Conservation (phyloP, 1,284 basidiomycete genomes). For the Cutaneotrichosporon curvatum region DNA sequence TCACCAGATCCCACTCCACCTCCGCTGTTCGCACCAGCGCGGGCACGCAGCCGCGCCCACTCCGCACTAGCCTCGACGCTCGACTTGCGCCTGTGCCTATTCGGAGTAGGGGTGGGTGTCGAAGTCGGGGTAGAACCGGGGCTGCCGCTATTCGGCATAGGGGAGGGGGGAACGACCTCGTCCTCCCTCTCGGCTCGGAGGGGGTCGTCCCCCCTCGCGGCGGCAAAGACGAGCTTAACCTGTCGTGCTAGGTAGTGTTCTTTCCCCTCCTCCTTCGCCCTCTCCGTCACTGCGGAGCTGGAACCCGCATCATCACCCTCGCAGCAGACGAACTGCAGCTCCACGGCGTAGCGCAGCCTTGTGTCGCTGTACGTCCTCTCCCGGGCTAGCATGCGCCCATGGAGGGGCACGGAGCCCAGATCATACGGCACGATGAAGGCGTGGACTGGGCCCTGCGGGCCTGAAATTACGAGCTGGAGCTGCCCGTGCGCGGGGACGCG, state of each 20-base stretch:
- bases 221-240: constrained; percentile 38
- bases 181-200: constrained; percentile 35
- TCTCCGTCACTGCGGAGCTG: no score
- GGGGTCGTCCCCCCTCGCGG: constrained; percentile 19
- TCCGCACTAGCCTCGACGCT: constrained; percentile 3
- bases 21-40: background rate
- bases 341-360: constrained; percentile 46
- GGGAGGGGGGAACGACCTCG: constrained; percentile 30
- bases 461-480: constrained; percentile 51
- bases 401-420: constrained; percentile 39
- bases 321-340: constrained; percentile 45
- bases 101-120: background rate
- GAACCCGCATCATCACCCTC: background rate
- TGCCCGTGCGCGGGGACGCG: constrained; percentile 49
- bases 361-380: constrained; percentile 35
- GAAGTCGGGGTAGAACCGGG: background rate
- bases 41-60: background rate
- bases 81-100: background rate
- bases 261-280: background rate
- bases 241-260: constrained; percentile 38
- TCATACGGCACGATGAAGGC: constrained; percentile 52
- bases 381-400: constrained; percentile 37
- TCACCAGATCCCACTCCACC: background rate
- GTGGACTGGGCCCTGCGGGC: constrained; percentile 47
- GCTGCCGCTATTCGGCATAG: background rate